phyloP scores from a whole-genome alignment of 2,329 filamentous ascomycete species.

The Colletotrichum cordylinicola region DNA sequence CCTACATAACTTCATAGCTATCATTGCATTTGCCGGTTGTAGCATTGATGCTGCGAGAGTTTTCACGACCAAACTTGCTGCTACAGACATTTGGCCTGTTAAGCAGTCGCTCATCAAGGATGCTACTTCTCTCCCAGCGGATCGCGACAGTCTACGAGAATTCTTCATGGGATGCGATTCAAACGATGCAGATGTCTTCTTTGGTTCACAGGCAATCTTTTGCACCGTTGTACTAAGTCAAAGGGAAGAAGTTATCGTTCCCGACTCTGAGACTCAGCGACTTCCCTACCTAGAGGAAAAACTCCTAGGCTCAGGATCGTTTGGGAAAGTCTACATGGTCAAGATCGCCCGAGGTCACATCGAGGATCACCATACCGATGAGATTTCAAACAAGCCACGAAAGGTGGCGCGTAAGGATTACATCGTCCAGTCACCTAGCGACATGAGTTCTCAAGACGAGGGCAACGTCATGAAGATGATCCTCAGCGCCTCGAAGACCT shows the following conservation, averaged over 20 bases:
- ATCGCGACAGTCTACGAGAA: neutral
- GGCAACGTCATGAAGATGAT: conserved; percentile 39
- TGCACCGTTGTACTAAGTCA: neutral
- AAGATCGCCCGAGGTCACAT: conserved; percentile 40
- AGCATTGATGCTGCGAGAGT: neutral
- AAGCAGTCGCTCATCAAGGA: neutral
- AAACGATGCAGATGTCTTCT: neutral
- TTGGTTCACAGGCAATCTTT: neutral
- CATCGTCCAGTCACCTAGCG: conserved; percentile 24
- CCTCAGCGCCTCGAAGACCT: conserved; percentile 32
- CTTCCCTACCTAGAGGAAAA: neutral
- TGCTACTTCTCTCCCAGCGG: neutral
- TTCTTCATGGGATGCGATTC: neutral
- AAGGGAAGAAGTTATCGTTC: neutral
- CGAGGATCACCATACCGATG: conserved; percentile 19
- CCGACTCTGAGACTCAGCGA: neutral
- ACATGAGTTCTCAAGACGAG: conserved; percentile 31
- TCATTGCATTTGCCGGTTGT: neutral
- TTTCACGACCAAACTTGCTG: neutral
- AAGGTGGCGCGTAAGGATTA: conserved; percentile 42
- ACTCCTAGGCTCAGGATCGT: conserved; percentile 27
- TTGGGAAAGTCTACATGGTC: conserved; percentile 34
- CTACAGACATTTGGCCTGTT: neutral
- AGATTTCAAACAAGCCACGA: conserved; percentile 23
- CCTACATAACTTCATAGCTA: neutral